A percentile compares a stretch with the other conserved stretches of the same genome.
Conservation (phyloP, 2,329 filamentous ascomycete species). For the Epichloe bromicola region DNA sequence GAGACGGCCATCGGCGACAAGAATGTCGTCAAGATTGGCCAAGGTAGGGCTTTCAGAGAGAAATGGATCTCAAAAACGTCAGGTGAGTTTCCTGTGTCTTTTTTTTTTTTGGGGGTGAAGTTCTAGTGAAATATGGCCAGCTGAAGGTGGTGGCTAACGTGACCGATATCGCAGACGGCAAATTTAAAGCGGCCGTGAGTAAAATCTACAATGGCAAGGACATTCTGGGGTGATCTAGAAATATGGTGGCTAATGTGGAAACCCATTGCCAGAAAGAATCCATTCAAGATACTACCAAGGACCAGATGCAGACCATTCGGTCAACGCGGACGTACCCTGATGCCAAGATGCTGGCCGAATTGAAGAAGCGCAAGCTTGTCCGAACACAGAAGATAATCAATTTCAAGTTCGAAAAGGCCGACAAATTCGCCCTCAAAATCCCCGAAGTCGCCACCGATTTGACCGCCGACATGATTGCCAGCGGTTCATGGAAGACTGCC, state of each 20-base stretch:
- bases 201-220: background rate
- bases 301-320: slow-evolving; percentile 62
- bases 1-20: slow-evolving; percentile 59
- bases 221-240: background rate
- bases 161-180: slow-evolving; percentile 5
- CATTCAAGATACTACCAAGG: slow-evolving; percentile 67
- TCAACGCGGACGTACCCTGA: slow-evolving; percentile 55
- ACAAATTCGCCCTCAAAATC: slow-evolving; percentile 80
- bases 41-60: slow-evolving; percentile 83
- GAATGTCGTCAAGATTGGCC: slow-evolving; percentile 67
- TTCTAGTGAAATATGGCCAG: background rate
- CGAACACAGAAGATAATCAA: slow-evolving; percentile 70
- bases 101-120: background rate
- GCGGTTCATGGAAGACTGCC: slow-evolving; percentile 82
- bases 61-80: slow-evolving; percentile 56
- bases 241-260: background rate
- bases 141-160: slow-evolving; percentile 1
- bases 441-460: slow-evolving; percentile 90
- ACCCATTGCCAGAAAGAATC: slow-evolving; percentile 40
- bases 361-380: slow-evolving; percentile 87
- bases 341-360: slow-evolving; percentile 61
- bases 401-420: slow-evolving; percentile 74
- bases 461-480: slow-evolving; percentile 82
- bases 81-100: slow-evolving; percentile 28
- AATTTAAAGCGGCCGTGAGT: slow-evolving; percentile 7